phyloP scores from a whole-genome alignment of 2,329 filamentous ascomycete genomes.

The Colletotrichum salicis region DNA sequence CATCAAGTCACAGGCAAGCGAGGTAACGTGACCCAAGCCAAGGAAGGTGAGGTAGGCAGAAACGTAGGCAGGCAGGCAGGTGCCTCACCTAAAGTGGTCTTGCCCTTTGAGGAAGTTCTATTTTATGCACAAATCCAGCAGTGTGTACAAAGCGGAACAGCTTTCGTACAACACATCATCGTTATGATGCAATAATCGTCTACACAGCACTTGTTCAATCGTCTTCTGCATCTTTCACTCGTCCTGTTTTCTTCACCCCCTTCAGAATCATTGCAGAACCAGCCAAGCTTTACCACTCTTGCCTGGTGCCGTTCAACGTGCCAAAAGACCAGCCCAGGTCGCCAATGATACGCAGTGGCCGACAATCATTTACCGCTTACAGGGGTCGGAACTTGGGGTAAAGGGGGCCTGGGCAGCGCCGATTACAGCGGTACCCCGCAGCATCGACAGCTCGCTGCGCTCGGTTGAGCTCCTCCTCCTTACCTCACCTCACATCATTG shows the following conservation, averaged over 20 bases:
- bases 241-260: neutral
- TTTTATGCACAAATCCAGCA: neutral
- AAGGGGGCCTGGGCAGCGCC: neutral
- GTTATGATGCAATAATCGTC: neutral
- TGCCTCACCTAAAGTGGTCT: neutral
- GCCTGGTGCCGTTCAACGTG: neutral
- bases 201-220: no score
- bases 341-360: neutral
- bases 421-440: slow-evolving; percentile 23
- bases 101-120: neutral
- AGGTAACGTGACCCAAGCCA: neutral
- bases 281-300: neutral
- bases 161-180: neutral
- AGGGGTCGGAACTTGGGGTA: slow-evolving; percentile 10
- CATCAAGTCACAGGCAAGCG: neutral
- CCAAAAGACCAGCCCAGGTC: neutral
- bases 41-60: no score
- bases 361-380: slow-evolving; percentile 1
- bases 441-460: slow-evolving; percentile 1
- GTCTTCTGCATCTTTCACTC: neutral
- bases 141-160: neutral
- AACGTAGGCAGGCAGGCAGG: no score
- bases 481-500: neutral
- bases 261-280: neutral
- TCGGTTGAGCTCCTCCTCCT: no score